Percentiles rank a stretch among this genome's conserved stretches.
Evolutionary conservation across 1,284 basidiomycete genomes (phyloP).

Genomic region (Gomphus sp.): DNA sequence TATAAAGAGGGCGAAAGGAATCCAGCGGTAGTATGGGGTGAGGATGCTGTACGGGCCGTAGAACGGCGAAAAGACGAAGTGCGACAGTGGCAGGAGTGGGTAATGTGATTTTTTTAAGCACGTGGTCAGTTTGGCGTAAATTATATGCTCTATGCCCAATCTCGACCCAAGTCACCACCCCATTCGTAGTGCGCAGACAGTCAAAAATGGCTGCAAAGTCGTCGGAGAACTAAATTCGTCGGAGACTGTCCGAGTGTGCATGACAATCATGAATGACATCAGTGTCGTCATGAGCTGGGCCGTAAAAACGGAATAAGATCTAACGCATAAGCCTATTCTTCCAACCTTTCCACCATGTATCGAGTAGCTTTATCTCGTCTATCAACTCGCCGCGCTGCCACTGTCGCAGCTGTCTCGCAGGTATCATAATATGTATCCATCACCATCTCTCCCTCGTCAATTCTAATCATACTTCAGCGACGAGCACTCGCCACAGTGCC

Average conservation of each 20-base stretch:
- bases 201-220: too few species aligned
- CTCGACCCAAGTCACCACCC: too few species aligned
- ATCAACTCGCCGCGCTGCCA: neutral
- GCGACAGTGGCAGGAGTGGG: slow-evolving; percentile 15
- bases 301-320: neutral
- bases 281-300: slow-evolving; percentile 4
- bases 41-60: slow-evolving; percentile 47
- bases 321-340: neutral
- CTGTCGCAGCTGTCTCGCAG: neutral
- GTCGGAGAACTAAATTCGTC: neutral
- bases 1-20: slow-evolving; percentile 30
- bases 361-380: neutral
- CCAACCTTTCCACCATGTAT: neutral
- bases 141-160: too few species aligned
- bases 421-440: neutral
- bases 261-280: neutral
- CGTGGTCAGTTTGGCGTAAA: too few species aligned
- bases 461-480: neutral
- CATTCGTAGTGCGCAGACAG: too few species aligned
- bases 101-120: neutral
- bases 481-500: slow-evolving; percentile 3
- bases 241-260: neutral
- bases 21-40: slow-evolving; percentile 58
- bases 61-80: slow-evolving; percentile 40
- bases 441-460: neutral